Percentiles rank a stretch among this genome's conserved stretches.
Evolutionary conservation across 1,139 yeast species (phyloP).

Genomic region (Sporopachydermia cereana): DNA sequence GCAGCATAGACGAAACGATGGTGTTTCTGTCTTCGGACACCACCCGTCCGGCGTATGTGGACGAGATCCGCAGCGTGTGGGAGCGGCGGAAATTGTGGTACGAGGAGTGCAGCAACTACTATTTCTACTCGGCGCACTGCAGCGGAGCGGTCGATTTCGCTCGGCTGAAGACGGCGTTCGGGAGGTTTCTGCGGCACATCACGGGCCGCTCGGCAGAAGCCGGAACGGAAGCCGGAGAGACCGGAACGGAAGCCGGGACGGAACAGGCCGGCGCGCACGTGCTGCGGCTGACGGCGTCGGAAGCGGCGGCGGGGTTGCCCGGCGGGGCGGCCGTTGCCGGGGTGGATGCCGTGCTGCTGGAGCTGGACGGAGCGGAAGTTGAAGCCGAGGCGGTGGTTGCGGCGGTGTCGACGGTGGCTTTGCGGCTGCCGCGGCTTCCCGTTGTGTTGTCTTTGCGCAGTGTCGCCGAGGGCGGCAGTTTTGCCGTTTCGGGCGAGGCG

Average conservation of each 20-base stretch:
- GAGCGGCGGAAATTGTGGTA: constrained; percentile 70
- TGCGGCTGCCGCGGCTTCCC: constrained; percentile 47
- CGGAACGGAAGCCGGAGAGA: not conserved
- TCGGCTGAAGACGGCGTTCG: constrained; percentile 47
- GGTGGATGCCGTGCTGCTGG: constrained; percentile 69
- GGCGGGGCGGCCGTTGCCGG: constrained; percentile 44
- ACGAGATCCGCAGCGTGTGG: constrained; percentile 80
- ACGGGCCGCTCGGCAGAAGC: constrained; percentile 43
- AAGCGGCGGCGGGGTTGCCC: not conserved
- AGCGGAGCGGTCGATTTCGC: constrained; percentile 41
- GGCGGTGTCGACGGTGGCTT: not conserved
- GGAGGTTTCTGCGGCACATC: constrained; percentile 45
- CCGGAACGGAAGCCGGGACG: constrained; percentile 10
- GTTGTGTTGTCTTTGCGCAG: constrained; percentile 77
- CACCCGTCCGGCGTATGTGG: constrained; percentile 76
- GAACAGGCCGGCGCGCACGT: constrained; percentile 7
- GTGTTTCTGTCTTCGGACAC: constrained; percentile 63
- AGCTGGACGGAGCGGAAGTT: constrained; percentile 57
- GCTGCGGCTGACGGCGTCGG: not conserved
- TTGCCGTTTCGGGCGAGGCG: constrained; percentile 44
- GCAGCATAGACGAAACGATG: constrained; percentile 75
- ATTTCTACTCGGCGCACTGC: constrained; percentile 72
- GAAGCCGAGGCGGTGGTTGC: constrained; percentile 59
- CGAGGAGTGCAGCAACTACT: constrained; percentile 65
- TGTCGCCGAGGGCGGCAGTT: constrained; percentile 67